These are phyloP conservation scores for Cymodocea nodosa DNA, from an alignment of 116 monocot species.

Conservation along the genomic window DNA sequence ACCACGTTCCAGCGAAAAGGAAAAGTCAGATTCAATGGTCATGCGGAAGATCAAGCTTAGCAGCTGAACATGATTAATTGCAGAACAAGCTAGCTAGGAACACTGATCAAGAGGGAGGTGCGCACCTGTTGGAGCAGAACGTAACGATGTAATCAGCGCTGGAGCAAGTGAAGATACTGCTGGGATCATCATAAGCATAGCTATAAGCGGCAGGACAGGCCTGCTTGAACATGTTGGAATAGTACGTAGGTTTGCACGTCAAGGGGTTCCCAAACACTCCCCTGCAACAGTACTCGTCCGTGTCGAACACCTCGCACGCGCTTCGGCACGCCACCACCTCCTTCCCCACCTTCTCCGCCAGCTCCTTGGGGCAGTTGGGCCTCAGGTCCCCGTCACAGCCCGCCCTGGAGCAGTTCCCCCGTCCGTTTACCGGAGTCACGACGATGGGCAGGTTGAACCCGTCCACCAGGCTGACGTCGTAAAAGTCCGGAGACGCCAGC, in stretches of 20 bases:
- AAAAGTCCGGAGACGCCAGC: conserved; percentile 44
- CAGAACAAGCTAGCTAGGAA: no score
- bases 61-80: no score
- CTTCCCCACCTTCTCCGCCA: conserved; percentile 22
- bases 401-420: conserved; percentile 49
- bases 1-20: no score
- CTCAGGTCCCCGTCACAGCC: conserved; percentile 50
- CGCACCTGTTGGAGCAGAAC: conserved; percentile 48
- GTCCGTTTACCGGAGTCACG: conserved; percentile 41
- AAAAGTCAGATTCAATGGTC: no score
- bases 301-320: conserved; percentile 64
- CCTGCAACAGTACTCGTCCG: conserved; percentile 67
- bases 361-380: conserved; percentile 38
- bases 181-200: conserved; percentile 62
- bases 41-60: no score
- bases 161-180: conserved; percentile 44
- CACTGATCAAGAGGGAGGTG: neutral
- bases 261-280: conserved; percentile 42
- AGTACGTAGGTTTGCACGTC: conserved; percentile 44
- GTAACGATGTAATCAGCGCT: conserved; percentile 40
- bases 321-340: conserved; percentile 53
- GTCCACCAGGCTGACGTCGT: conserved; percentile 80
- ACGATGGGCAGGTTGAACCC: conserved; percentile 74
- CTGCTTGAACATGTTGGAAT: conserved; percentile 49
- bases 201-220: conserved; percentile 53